A percentile compares a stretch with the other conserved stretches of the same genome.
These are phyloP conservation scores for Scedosporium minutisporum DNA, from an alignment of 2,329 filamentous ascomycete genomes.

Conservation along the genomic window DNA sequence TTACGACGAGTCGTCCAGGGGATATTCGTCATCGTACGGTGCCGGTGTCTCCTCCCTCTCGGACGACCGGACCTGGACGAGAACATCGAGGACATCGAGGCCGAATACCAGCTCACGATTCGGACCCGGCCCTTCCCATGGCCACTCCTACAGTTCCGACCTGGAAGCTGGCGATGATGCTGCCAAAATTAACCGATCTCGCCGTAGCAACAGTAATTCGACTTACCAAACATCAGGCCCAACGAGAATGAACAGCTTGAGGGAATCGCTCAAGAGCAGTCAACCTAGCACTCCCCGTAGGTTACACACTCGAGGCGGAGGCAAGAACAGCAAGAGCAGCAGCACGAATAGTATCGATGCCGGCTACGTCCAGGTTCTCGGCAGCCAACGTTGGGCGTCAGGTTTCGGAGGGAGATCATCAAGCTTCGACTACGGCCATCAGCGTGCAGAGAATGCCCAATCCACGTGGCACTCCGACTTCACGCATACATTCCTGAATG, in stretches of 20 bases:
- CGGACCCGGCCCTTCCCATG: slow-evolving; percentile 7
- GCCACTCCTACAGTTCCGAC: slow-evolving; percentile 38
- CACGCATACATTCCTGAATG: slow-evolving; percentile 34
- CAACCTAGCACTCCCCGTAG: slow-evolving; percentile 30
- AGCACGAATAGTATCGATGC: slow-evolving; percentile 59
- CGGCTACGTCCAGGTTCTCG: slow-evolving; percentile 47
- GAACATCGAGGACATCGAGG: slow-evolving; percentile 4
- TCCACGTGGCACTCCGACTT: slow-evolving; percentile 38
- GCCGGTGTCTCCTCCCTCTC: slow-evolving; percentile 2
- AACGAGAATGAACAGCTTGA: slow-evolving; percentile 54
- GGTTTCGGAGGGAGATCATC: slow-evolving; percentile 50
- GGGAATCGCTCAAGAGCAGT: slow-evolving; percentile 29
- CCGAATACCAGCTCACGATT: slow-evolving; percentile 6
- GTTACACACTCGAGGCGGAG: slow-evolving; percentile 40
- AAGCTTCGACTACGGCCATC: slow-evolving; percentile 62
- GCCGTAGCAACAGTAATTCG: slow-evolving; percentile 73
- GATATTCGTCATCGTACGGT: slow-evolving; percentile 3
- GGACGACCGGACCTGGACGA: slow-evolving; percentile 12
- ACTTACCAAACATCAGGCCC: slow-evolving; percentile 50
- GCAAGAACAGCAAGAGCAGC: slow-evolving; percentile 65
- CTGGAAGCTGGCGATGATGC: slow-evolving; percentile 46
- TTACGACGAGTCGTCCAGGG: slow-evolving; percentile 4
- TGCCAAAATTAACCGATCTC: slow-evolving; percentile 46
- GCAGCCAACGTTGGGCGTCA: slow-evolving; percentile 47
- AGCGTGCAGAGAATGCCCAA: slow-evolving; percentile 15